A percentile compares a stretch with the other conserved stretches of the same genome.
These are phyloP conservation scores for Clohesyomyces aquaticus DNA, from an alignment of 495 filamentous ascomycete genomes.

Conservation along the genomic window DNA sequence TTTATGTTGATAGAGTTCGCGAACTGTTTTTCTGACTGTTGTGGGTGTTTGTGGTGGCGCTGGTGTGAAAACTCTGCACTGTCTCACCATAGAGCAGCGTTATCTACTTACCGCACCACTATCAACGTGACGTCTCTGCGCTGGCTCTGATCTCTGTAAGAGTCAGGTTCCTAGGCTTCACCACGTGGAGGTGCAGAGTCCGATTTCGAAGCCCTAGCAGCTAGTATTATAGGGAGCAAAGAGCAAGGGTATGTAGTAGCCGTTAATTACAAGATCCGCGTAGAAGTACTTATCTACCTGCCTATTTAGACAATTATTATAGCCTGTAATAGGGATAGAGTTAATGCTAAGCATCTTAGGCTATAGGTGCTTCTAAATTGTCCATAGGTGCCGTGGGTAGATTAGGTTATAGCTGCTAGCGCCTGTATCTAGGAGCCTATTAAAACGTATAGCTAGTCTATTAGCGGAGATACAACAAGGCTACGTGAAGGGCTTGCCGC, in stretches of 20 bases:
- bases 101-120: too few relatives aligned
- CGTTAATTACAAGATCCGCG: not conserved
- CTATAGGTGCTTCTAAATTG: not conserved
- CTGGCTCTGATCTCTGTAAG: too few relatives aligned
- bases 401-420: slow-evolving; percentile 1
- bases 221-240: not conserved
- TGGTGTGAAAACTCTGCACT: too few relatives aligned
- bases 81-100: too few relatives aligned
- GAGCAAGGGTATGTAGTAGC: not conserved
- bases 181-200: too few relatives aligned
- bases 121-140: too few relatives aligned
- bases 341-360: not conserved
- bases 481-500: not conserved
- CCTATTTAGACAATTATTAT: not conserved
- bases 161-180: too few relatives aligned
- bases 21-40: too few relatives aligned
- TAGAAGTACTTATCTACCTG: slow-evolving; percentile 2
- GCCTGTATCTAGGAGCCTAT: not conserved
- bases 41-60: too few relatives aligned
- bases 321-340: not conserved
- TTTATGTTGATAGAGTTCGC: too few relatives aligned
- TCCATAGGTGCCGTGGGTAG: not conserved
- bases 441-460: not conserved
- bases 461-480: slow-evolving; percentile 3
- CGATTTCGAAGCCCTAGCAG: too few relatives aligned